phyloP scores from a whole-genome alignment of 1,284 basidiomycete species.

The Boletellus sp. region DNA sequence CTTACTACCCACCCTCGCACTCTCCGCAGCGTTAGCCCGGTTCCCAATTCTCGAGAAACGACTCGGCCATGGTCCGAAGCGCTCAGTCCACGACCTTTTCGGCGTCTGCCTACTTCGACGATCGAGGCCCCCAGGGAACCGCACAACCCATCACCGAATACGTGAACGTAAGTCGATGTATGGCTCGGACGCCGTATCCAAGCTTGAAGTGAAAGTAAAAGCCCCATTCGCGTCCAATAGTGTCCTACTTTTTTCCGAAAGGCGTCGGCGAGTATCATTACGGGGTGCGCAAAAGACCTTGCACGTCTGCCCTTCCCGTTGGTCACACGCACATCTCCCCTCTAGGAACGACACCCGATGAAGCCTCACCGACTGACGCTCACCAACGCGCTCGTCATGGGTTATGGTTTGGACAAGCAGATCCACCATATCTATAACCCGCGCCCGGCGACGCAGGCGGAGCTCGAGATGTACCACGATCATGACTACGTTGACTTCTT shows the following conservation, averaged over 20 bases:
- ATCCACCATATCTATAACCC: slow-evolving; percentile 93
- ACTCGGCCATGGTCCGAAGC: slow-evolving; percentile 36
- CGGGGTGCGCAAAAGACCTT: slow-evolving; percentile 57
- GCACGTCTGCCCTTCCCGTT: background rate
- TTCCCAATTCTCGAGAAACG: too few relatives aligned
- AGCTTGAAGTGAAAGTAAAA: slow-evolving; percentile 24
- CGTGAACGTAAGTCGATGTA: slow-evolving; percentile 54
- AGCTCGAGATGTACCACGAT: slow-evolving; percentile 91
- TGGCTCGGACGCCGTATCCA: slow-evolving; percentile 25
- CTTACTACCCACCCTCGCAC: too few relatives aligned
- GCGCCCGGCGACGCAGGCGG: slow-evolving; percentile 82
- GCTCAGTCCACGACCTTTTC: slow-evolving; percentile 64
- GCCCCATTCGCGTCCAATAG: slow-evolving; percentile 84
- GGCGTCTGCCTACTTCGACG: slow-evolving; percentile 66
- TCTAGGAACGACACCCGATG: slow-evolving; percentile 95
- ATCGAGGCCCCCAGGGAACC: slow-evolving; percentile 61
- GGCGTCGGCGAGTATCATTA: slow-evolving; percentile 95
- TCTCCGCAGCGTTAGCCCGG: too few relatives aligned
- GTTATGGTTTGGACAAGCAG: slow-evolving; percentile 94
- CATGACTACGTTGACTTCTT: slow-evolving; percentile 94
- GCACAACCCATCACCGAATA: slow-evolving; percentile 73
- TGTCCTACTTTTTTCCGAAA: slow-evolving; percentile 95
- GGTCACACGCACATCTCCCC: background rate
- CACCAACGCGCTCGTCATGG: slow-evolving; percentile 93
- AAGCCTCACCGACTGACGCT: slow-evolving; percentile 93